Base-by-base conservation (phyloP, 352 stramenopile species). In the Nothophytophthora sp. region DNA sequence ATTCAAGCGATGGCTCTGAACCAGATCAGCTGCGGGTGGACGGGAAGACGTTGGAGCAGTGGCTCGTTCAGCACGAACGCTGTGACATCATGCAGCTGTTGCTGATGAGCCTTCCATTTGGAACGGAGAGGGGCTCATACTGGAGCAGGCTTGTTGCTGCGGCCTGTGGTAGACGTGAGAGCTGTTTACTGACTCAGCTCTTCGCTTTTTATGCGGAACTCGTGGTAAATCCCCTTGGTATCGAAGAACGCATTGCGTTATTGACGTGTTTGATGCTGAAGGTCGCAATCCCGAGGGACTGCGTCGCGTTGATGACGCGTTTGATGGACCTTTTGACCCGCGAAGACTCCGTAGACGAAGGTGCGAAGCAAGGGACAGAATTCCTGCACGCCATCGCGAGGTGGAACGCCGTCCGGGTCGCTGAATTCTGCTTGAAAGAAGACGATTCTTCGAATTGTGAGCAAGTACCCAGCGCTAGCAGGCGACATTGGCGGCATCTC, bases 401-500 rank as follows among this genome's bases (percentile, higher is more conserved):
- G 4, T 83, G 65, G 64, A 81, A 85, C 51, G 64, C 70, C 5
- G 11, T 69, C 22, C 22, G n/a, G 1, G 15, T 81, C 4, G 33
- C 34, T 23, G 55, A 50, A 24, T 60, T 53, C 12, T 60, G 37
- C 19, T 18, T 64, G 9, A 41, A 29, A 29, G 23, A 16, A 16
- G 4, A 44, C 34, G 16, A 18, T 9, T 23, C 25, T n/a, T n/a
- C n/a, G n/a, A n/a, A n/a, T n/a, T n/a, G n/a, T n/a, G n/a, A n/a
- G n/a, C n/a, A n/a, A n/a, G n/a, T n/a, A n/a, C n/a, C n/a, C n/a
- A n/a, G n/a, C n/a, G n/a, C n/a, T n/a, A n/a, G n/a, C n/a, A n/a
- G n/a, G n/a, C n/a, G n/a, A n/a, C n/a, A 60, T 5, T 69, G 45
- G 59, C 46, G 27, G n/a, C 25, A 45, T 1, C 15, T 47, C 5